Conservation (phyloP, 495 filamentous ascomycete genomes). For the Pyronema omphalodes region DNA sequence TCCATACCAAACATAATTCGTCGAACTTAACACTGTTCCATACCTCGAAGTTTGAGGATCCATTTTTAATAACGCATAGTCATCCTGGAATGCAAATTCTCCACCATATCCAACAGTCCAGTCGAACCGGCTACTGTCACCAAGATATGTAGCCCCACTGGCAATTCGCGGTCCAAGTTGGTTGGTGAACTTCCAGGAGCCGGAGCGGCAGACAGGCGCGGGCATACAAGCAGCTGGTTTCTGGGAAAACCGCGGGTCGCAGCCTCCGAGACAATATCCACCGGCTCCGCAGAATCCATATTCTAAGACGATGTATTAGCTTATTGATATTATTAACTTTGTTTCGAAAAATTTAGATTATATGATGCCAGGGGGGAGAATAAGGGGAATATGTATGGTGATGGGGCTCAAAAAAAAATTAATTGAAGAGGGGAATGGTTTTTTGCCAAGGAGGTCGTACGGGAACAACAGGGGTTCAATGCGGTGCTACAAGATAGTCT, state of each 20-base stretch:
- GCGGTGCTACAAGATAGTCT: too few species aligned
- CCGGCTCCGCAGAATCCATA: slow-evolving; percentile 83
- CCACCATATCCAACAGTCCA: slow-evolving; percentile 78
- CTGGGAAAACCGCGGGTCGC: slow-evolving; percentile 68
- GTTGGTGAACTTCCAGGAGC: slow-evolving; percentile 50
- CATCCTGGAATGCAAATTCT: slow-evolving; percentile 34
- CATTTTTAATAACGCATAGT: slow-evolving; percentile 67
- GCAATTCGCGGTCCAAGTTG: slow-evolving; percentile 39
- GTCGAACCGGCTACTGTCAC: slow-evolving; percentile 55
- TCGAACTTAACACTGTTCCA: slow-evolving; percentile 76
- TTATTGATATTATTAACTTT: too few species aligned
- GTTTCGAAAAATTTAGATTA: too few species aligned
- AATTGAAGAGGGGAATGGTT: too few species aligned
- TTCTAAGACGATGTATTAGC: slow-evolving; percentile 34
- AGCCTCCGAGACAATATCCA: slow-evolving; percentile 90
- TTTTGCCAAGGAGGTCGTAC: too few species aligned
- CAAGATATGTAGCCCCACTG: slow-evolving; percentile 63
- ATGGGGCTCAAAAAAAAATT: too few species aligned
- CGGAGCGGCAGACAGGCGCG: slow-evolving; percentile 57
- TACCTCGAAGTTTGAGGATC: slow-evolving; percentile 41
- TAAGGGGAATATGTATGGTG: too few species aligned
- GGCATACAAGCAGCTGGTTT: slow-evolving; percentile 73
- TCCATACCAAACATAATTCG: slow-evolving; percentile 92
- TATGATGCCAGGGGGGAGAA: too few species aligned
- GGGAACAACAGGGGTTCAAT: too few species aligned